phyloP scores from a whole-genome alignment of 169 alveolate genomes.

The Cryptosporidium felis region DNA sequence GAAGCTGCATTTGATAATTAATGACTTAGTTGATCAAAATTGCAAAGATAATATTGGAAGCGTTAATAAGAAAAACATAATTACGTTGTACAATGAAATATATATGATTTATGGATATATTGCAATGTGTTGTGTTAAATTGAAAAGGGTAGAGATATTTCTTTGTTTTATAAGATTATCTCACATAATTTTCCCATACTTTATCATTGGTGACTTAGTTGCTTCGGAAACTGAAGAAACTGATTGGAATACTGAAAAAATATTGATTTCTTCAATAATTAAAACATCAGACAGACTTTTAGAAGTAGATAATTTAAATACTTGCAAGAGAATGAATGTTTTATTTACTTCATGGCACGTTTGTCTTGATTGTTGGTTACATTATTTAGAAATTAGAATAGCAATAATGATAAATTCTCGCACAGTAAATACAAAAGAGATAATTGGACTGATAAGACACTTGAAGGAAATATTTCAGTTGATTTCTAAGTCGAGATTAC shows the following conservation, averaged over 20 bases:
- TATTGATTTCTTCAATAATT: constrained; percentile 42
- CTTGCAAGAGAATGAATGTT: background rate
- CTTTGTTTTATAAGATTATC: background rate
- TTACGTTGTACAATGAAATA: constrained; percentile 23
- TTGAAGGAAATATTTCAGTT: constrained; percentile 16
- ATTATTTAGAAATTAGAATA: constrained; percentile 21
- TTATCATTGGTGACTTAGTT: constrained; percentile 46
- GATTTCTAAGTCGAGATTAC: background rate
- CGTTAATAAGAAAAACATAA: no score
- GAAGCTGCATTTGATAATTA: no score
- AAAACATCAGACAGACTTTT: constrained; percentile 9
- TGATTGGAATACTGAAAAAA: constrained; percentile 56
- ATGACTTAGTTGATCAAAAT: no score
- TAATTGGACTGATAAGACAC: background rate
- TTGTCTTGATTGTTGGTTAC: constrained; percentile 17
- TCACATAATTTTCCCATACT: constrained; percentile 38
- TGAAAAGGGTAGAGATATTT: background rate
- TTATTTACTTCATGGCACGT: constrained; percentile 10
- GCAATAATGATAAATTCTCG: background rate
- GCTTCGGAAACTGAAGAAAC: background rate
- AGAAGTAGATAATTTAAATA: background rate
- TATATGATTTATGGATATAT: constrained; percentile 20
- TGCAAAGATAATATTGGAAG: no score
- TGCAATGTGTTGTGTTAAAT: constrained; percentile 12
- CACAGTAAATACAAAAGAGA: background rate